Base-by-base conservation (phyloP, 176 grass and related monocot species). In the Elymus sibiricus region DNA sequence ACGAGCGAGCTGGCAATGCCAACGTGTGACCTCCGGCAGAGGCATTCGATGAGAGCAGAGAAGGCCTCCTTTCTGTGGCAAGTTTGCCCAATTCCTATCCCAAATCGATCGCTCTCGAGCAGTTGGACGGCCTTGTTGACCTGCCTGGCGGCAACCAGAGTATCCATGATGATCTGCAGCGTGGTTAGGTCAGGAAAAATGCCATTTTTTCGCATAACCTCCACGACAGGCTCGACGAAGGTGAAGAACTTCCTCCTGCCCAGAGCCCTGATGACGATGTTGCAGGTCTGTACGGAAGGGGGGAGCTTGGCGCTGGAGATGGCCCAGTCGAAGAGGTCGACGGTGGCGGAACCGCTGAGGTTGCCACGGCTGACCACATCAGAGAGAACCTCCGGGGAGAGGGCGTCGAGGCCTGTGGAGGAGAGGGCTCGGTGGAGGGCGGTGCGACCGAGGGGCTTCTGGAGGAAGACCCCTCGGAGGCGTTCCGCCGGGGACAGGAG, bases 401-500 rank as follows among this genome's bases (percentile, higher is more conserved):
- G 82, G 59, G 70, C 63, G 3, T 76, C 78, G 13, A 94, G 19
- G 53, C 87, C 81, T 17, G 82, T 82, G 26, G 79, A 85, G 7
- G 92, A 93, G 59, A 97, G 91, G 8, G 95, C 86, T 4, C 38
- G 79, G 70, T 94, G 91, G 22, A 98, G 70, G 25, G 85, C 79
- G 0, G 56, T 83, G 56, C 81, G 89, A 3, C 95, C 91, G 9
- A 22, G 32, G 31, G 91, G 29, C 77, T 89, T 98, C 74, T 88
- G 91, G 21, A 98, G 95, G 83, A 98, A 98, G 11, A 98, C 86
- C 40, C 95, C 95, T 3, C 93, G 83, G 77, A 98, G 89, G 83
- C 87, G 85, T 49, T 95, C 89, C 22, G 83, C 91, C 12, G 78
- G 80, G 21, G 93, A 85, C 22, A 98, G 88, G 14, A 95, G 77